Base-by-base conservation (phyloP, 805 yeast genomes). In the Spathaspora hagerdaliae region DNA sequence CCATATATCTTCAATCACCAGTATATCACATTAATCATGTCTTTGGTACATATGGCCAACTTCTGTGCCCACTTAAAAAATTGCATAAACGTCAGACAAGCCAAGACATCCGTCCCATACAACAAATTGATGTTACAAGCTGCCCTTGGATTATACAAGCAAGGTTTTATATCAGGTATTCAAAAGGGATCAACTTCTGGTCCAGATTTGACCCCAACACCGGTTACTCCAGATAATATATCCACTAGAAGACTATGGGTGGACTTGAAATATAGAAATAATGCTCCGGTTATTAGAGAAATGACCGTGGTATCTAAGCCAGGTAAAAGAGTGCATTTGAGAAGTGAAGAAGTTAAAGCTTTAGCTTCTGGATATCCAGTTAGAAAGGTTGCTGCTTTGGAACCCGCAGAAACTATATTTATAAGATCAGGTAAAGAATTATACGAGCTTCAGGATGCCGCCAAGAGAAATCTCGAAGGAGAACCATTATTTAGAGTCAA, bases 21-120 rank as follows among this genome's bases (percentile, higher is more conserved):
- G 5, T 19, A 19, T 19, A 19, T 19, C 24, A 19, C 24, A 19
- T 5, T n/a, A 14, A 33, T 37, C n/a, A 90, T 92, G 97, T 90
- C 97, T 31, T 74, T 91, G 44, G 95, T 86, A 41, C 85, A 83
- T 53, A 75, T 94, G 50, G 94, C 92, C 11, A 79, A 89, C 69
- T 75, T 86, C 37, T 87, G 96, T 60, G 82, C 96, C 19, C 98
- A 92, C 61, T 63, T 94, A 51, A 95, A 89, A 64, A 94, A 94
- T 67, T 88, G 92, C 55, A 77, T 87, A 12, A 78, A 85, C 63
- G 92, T 87, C 41, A 80, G 81, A 58, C 69, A 82, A 38, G 77
- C 92, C 9, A 63, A 84, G 48, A 88, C 97, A 0, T 78, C 89
- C 14, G 77, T 94, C 14, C 97, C 96, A 26, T 86, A 83, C 71